Percentiles rank a stretch among this genome's conserved stretches.
phyloP scores from a whole-genome alignment of 1,284 basidiomycete species.

The Fomes fomentarius region DNA sequence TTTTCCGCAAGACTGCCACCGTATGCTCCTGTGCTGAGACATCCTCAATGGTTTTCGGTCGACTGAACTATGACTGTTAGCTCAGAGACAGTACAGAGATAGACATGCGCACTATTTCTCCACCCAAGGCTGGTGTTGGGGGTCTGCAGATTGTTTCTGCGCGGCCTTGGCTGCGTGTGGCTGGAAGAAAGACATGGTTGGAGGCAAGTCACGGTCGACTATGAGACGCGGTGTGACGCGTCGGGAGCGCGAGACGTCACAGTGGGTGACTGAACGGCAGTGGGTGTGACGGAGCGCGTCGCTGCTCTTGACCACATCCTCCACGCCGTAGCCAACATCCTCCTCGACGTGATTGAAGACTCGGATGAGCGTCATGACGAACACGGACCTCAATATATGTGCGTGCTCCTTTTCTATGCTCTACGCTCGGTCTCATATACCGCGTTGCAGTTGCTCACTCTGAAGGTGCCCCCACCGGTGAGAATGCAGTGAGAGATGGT shows the following conservation, averaged over 20 bases:
- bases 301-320: conserved; percentile 12
- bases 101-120: conserved; percentile 95
- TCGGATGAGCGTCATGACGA: conserved; percentile 29
- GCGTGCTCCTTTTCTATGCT: neutral
- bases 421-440: neutral
- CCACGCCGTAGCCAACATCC: conserved; percentile 7
- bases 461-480: conserved; percentile 12
- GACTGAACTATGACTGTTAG: conserved; percentile 50
- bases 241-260: conserved; percentile 27
- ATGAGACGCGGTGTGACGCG: conserved; percentile 20
- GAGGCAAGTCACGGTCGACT: neutral
- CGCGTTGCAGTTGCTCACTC: neutral
- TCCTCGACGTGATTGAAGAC: neutral
- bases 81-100: neutral
- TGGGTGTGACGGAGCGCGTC: conserved; percentile 28
- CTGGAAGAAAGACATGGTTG: conserved; percentile 57
- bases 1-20: conserved; percentile 89
- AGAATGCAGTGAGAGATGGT: neutral
- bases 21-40: conserved; percentile 98
- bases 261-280: conserved; percentile 9
- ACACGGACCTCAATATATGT: conserved; percentile 29
- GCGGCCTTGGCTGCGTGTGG: conserved; percentile 42
- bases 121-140: conserved; percentile 90
- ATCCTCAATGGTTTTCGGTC: conserved; percentile 97
- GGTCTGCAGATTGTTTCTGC: conserved; percentile 51